These are phyloP conservation scores for Malus asiatica DNA, from an alignment of 306 rosid genomes.

Conservation along the genomic window DNA sequence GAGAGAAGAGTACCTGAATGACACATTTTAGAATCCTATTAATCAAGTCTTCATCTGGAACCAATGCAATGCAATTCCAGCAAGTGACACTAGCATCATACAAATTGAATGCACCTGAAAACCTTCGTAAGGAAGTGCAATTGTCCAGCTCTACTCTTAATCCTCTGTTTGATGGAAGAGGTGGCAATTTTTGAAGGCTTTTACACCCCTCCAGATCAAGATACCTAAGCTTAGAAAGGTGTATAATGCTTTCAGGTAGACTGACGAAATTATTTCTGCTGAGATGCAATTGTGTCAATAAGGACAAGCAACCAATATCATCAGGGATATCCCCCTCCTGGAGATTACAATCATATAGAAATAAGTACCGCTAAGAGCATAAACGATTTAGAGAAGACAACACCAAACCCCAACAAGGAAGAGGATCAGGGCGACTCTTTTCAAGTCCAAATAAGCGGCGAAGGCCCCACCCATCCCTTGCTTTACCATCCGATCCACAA, in stretches of 20 bases:
- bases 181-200: too few relatives aligned
- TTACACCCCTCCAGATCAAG: too few relatives aligned
- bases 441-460: too few relatives aligned
- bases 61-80: background rate
- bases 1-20: background rate
- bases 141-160: background rate
- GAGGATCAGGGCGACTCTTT: background rate
- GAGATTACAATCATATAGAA: too few relatives aligned
- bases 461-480: too few relatives aligned
- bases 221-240: too few relatives aligned
- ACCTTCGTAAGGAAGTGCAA: background rate
- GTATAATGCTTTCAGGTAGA: too few relatives aligned
- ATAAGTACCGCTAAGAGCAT: rapidly evolving
- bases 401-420: background rate
- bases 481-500: background rate
- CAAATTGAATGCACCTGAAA: background rate
- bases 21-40: background rate
- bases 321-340: too few relatives aligned
- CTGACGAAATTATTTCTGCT: too few relatives aligned
- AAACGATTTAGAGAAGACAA: too few relatives aligned
- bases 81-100: rapidly evolving
- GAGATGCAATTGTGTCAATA: rapidly evolving
- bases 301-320: too few relatives aligned
- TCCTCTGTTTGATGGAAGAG: background rate
- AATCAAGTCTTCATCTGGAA: background rate